Evolutionary conservation across 1,284 basidiomycete genomes (phyloP), one percentile per base, ranked within the genome.

Genomic region (Megacollybia platyphylla): DNA sequence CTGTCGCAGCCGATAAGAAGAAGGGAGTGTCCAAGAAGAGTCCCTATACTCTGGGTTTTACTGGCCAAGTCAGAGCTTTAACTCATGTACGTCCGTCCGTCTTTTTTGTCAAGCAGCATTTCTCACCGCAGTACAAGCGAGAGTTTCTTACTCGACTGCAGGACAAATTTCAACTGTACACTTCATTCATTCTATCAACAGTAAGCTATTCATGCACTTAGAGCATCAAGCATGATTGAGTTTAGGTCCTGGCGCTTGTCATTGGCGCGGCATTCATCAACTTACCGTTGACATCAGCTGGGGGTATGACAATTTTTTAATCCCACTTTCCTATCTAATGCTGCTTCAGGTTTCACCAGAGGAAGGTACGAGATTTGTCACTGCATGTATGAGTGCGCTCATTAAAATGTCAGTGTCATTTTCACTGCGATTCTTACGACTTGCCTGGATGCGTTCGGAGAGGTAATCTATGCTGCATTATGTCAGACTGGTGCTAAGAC

Each of bases 31-130:
- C 83, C 18, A 80, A 79, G 61, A 86, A 85, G 64, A 87, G 82
- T 48, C 84, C 88, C 2, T 94, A 92, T 63, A 92, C 87, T 3
- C 76, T 92, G 24, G 79, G 84, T 1, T 89, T 87, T 61, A 58
- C 63, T 34, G 73, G 76, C 2, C 89, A 93, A 57, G 77, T 89
- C 41, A 63, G 67, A 54, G 81, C 84, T 17, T 34, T 15, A 11
- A 11, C 39, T 26, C 20, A 24, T 24, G 20, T 24, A 24, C 20
- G 20, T 5, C 20, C 20, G 5, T 24, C 20, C 20, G 5, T 24
- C 20, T 24, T 24, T 5, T 24, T 24, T 24, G 20, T 24, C 20
- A 24, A 24, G 20, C 20, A 24, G 20, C 20, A 24, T 5, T 24
- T 24, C 20, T 24, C 5, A 24, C 20, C 5, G 20, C 5, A 24